A percentile compares a stretch with the other conserved stretches of the same genome.
Evolutionary conservation across 1,139 yeast species (phyloP).

Genomic region (Cylindricascospora bacillispora): DNA sequence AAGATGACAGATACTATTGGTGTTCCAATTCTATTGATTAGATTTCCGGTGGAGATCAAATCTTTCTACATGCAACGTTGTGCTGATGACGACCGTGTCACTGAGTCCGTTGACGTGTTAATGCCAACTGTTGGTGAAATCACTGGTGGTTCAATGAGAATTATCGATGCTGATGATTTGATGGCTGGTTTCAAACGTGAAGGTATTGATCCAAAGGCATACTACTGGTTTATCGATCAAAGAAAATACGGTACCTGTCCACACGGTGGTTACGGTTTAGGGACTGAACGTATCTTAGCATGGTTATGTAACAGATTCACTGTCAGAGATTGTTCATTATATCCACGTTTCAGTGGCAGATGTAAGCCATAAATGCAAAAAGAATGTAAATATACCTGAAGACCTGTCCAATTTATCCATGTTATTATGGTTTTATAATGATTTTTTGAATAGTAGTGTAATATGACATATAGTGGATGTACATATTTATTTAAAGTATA

Average conservation of each 20-base stretch:
- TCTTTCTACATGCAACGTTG: conserved; percentile 97
- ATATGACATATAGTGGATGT: too few relatives aligned
- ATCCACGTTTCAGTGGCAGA: conserved; percentile 97
- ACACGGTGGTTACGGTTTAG: conserved; percentile 98
- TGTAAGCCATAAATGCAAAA: conserved; percentile 73
- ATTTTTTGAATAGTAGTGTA: too few relatives aligned
- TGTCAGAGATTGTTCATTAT: conserved; percentile 93
- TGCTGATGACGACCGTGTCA: conserved; percentile 79
- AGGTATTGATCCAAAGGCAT: conserved; percentile 61
- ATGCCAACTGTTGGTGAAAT: conserved; percentile 99
- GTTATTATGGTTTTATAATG: too few relatives aligned
- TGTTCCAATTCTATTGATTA: conserved; percentile 77
- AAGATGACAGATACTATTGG: conserved; percentile 94
- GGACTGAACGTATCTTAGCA: conserved; percentile 94
- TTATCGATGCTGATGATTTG: conserved; percentile 66
- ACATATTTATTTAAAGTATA: too few relatives aligned
- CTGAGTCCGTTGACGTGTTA: conserved; percentile 94
- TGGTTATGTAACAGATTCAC: conserved; percentile 98
- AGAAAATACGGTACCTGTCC: conserved; percentile 96
- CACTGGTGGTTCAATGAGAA: conserved; percentile 99
- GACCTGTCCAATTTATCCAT: too few relatives aligned
- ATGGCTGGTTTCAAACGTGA: conserved; percentile 88
- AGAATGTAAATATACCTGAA: too few relatives aligned
- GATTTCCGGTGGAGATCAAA: conserved; percentile 95
- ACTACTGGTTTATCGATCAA: conserved; percentile 95